Evolutionary conservation across 768 basidiomycete genomes (phyloP), one percentile per base, ranked within the genome.

Genomic region (Russula olivacea): DNA sequence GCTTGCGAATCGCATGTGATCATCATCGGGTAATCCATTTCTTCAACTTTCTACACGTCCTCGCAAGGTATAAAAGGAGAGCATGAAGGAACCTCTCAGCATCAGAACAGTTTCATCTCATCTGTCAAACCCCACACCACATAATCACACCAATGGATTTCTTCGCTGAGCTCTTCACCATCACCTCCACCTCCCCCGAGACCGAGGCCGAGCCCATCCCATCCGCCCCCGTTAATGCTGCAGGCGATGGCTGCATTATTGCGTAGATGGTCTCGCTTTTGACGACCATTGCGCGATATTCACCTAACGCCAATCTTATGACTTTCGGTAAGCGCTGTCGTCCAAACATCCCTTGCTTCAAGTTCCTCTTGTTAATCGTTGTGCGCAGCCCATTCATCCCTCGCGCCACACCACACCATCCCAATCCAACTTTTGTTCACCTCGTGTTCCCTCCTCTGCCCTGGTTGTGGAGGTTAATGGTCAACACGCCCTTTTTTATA

Each of bases 401-500:
- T 49, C 49, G 36, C 12, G 11, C 36, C 36, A 47, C 8, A 25
- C 12, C 36, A 41, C 41, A 15, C 19, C 43, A 21, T 7, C 38
- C 38, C n/a, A 0, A 21, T 47, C 4, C 45, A 21, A 47, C 1
- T 21, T 21, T 47, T 11, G 45, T 43, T 43, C 43, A n/a, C n/a
- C 3, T 19, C 9, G 36, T 43, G 47, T 41, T 49, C 4, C 15
- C 10, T 40, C 36, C 21, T n/a, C 34, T 58, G 45, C n/a, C 11
- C 43, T n/a, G 19, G 43, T n/a, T 43, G 47, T 12, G 21, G 43
- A 30, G 28, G 14, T 48, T 30, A 57, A 59, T 59, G 36, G 48
- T 23, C 17, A 51, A 51, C 58, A 51, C 49, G 30, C 58, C 38
- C 4, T 50, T 41, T 51, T 17, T 59, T 59, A 40, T 55, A 55